phyloP scores from a whole-genome alignment of 2,329 filamentous ascomycete species.

The Alternaria arborescens region DNA sequence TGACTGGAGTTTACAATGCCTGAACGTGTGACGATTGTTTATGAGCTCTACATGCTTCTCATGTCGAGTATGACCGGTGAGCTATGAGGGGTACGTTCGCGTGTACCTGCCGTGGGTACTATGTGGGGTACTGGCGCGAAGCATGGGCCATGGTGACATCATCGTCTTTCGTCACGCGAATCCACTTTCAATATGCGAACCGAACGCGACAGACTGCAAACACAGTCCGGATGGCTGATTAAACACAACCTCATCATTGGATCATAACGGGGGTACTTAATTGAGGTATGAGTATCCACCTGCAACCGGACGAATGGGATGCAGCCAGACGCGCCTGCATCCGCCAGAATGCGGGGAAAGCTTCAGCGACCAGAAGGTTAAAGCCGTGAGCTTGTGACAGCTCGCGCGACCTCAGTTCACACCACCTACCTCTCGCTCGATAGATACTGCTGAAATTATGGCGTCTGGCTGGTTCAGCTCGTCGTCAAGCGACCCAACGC shows the following conservation, averaged over 20 bases:
- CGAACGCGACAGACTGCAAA: neutral
- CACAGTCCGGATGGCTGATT: constrained; percentile 6
- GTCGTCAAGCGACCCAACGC: constrained; percentile 27
- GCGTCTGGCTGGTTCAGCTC: constrained; percentile 42
- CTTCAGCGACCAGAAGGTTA: constrained; percentile 21
- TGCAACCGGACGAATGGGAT: constrained; percentile 16
- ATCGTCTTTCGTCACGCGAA: constrained; percentile 6
- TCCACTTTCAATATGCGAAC: constrained; percentile 1
- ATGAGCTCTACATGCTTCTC: neutral
- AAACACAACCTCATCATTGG: constrained; percentile 14
- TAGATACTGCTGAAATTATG: constrained; percentile 25
- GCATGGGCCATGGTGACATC: constrained; percentile 13
- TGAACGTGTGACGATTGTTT: neutral
- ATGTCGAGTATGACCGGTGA: neutral
- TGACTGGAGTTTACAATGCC: neutral
- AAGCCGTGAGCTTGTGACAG: constrained; percentile 11
- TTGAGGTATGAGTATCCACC: neutral
- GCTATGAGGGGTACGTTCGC: constrained; percentile 8
- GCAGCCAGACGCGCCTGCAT: constrained; percentile 13
- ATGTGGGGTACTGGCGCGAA: constrained; percentile 4
- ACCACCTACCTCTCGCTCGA: constrained; percentile 2
- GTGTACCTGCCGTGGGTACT: constrained; percentile 4
- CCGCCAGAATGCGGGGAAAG: constrained; percentile 37
- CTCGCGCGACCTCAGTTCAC: constrained; percentile 5
- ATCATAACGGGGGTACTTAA: neutral